Evolutionary conservation across 768 basidiomycete species (phyloP).

Genomic region (Lentinula sp.): DNA sequence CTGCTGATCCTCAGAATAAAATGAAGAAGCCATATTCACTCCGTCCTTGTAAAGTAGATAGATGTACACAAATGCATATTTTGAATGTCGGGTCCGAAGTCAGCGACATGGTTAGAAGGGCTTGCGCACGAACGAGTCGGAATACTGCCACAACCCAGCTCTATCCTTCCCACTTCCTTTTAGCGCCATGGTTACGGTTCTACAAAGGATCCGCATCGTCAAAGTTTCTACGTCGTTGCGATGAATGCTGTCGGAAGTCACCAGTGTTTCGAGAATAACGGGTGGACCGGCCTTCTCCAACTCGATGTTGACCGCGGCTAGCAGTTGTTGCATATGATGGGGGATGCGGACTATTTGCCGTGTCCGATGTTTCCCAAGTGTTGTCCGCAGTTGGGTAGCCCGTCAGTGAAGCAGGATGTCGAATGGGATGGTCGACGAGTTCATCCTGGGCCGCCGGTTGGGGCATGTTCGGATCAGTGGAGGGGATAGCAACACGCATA

Average conservation of each 20-base stretch:
- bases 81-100: not conserved
- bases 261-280: not conserved
- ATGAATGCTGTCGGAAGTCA: not conserved
- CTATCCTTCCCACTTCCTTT: not conserved
- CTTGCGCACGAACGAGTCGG: not conserved
- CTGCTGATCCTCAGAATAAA: no score
- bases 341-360: not conserved
- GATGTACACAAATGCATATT: not conserved
- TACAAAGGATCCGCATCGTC: not conserved
- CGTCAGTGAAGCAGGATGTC: not conserved
- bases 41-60: no score
- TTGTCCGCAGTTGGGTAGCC: not conserved
- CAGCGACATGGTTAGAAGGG: not conserved
- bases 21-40: no score
- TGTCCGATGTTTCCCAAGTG: not conserved
- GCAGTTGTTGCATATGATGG: not conserved
- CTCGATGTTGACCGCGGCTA: not conserved
- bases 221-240: not conserved
- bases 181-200: not conserved
- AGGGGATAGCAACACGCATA: conserved; percentile 38
- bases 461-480: not conserved
- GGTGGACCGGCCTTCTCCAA: not conserved
- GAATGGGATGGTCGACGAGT: not conserved
- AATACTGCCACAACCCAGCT: not conserved
- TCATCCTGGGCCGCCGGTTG: not conserved